Evolutionary conservation across 2,329 filamentous ascomycete genomes (phyloP).

Genomic region (Microcera coccophila): DNA sequence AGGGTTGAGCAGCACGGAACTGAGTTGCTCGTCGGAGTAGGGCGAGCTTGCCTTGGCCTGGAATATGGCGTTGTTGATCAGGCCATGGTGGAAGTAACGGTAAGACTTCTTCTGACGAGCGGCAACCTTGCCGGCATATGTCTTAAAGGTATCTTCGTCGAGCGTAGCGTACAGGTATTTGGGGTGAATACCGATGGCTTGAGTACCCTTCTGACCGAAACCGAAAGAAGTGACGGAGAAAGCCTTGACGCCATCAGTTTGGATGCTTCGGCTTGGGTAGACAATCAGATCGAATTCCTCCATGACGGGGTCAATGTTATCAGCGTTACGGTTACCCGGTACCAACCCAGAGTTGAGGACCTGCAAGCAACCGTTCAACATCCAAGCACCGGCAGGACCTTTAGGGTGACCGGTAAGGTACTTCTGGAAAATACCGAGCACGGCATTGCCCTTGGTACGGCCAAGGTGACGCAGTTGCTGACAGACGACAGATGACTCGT

Average conservation of each 20-base stretch:
- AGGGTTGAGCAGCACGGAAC: slow-evolving; percentile 88
- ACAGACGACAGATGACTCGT: slow-evolving; percentile 96
- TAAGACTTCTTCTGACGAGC: slow-evolving; percentile 98
- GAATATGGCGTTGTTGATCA: slow-evolving; percentile 98
- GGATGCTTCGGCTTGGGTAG: slow-evolving; percentile 90
- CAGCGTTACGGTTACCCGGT: slow-evolving; percentile 94
- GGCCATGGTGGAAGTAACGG: slow-evolving; percentile 95
- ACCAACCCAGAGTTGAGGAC: slow-evolving; percentile 92
- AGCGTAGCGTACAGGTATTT: slow-evolving; percentile 95
- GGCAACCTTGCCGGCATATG: slow-evolving; percentile 84
- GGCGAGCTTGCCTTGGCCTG: slow-evolving; percentile 90
- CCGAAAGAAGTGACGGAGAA: slow-evolving; percentile 99
- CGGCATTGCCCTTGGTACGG: slow-evolving; percentile 91
- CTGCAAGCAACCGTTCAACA: slow-evolving; percentile 98
- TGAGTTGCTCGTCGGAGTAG: slow-evolving; percentile 83
- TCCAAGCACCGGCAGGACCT: slow-evolving; percentile 98
- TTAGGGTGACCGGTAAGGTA: slow-evolving; percentile 98
- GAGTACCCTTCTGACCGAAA: slow-evolving; percentile 98
- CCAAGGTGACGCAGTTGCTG: slow-evolving; percentile 93
- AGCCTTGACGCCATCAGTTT: slow-evolving; percentile 97
- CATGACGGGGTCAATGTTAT: slow-evolving; percentile 95
- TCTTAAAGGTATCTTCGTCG: slow-evolving; percentile 74
- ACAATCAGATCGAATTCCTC: slow-evolving; percentile 98
- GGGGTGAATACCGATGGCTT: slow-evolving; percentile 94
- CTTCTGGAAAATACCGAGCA: slow-evolving; percentile 98